These are phyloP conservation scores for Alternaria hordeiaustralica DNA, from an alignment of 2,329 filamentous ascomycete genomes.

Conservation along the genomic window DNA sequence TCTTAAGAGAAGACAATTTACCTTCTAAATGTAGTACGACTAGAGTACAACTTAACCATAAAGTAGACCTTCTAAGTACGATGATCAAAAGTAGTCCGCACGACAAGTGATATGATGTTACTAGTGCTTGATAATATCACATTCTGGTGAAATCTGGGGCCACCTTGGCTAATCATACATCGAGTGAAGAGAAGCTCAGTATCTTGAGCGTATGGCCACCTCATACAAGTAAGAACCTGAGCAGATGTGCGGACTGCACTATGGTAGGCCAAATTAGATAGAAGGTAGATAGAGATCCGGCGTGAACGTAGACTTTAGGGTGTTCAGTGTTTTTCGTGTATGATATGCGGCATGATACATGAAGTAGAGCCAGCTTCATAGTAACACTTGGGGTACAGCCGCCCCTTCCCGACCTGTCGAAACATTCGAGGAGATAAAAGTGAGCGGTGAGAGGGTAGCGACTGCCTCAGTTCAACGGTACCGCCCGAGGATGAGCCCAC, in stretches of 20 bases:
- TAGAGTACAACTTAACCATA: neutral
- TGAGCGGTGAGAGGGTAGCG: neutral
- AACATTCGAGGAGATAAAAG: neutral
- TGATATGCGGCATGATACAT: neutral
- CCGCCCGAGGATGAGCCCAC: neutral
- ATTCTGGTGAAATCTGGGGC: neutral
- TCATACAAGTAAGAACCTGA: neutral
- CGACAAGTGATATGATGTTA: neutral
- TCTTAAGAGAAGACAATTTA: neutral
- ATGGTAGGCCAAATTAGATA: neutral
- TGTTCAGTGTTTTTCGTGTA: neutral
- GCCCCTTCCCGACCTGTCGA: neutral
- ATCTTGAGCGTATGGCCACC: neutral
- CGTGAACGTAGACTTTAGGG: neutral
- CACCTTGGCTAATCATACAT: neutral
- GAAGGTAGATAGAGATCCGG: neutral
- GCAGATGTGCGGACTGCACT: neutral
- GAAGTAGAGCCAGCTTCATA: neutral
- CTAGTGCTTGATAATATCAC: neutral
- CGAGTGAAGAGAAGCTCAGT: neutral
- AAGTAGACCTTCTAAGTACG: neutral
- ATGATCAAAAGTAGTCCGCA: neutral
- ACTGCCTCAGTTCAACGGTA: neutral
- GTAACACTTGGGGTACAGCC: neutral
- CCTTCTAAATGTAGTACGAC: neutral